These are phyloP conservation scores for Colletotrichum musicola DNA, from an alignment of 2,329 filamentous ascomycete species.

Conservation along the genomic window DNA sequence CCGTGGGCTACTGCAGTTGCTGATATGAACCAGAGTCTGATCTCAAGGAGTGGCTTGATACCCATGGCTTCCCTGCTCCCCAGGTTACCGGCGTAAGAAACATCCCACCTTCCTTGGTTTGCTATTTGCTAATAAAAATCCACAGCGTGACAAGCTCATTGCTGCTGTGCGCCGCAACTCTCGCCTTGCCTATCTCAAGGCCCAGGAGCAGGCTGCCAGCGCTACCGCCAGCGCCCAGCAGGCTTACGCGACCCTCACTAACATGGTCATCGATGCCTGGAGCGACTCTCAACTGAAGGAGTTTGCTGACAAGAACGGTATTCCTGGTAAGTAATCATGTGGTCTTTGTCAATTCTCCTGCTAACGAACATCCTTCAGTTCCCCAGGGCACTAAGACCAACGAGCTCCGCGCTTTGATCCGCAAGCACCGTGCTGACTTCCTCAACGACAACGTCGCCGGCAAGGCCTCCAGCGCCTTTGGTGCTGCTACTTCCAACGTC, in stretches of 20 bases:
- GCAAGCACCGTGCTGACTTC: slow-evolving; percentile 84
- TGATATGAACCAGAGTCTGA: slow-evolving; percentile 74
- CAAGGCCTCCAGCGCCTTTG: slow-evolving; percentile 71
- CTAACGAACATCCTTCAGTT: slow-evolving; percentile 62
- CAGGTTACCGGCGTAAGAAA: slow-evolving; percentile 75
- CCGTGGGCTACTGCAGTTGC: too few relatives aligned
- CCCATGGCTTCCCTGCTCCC: slow-evolving; percentile 85
- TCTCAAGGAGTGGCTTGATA: slow-evolving; percentile 92
- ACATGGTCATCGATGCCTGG: slow-evolving; percentile 91
- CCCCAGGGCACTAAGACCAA: slow-evolving; percentile 93
- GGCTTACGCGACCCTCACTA: slow-evolving; percentile 81
- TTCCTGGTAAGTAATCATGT: slow-evolving; percentile 58
- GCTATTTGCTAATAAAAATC: slow-evolving; percentile 29
- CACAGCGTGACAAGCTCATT: slow-evolving; percentile 84
- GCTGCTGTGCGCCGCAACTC: slow-evolving; percentile 92
- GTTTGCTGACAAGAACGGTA: slow-evolving; percentile 90
- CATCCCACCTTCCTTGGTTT: too few relatives aligned
- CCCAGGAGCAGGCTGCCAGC: slow-evolving; percentile 70
- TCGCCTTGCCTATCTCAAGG: slow-evolving; percentile 78
- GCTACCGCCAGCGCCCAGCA: slow-evolving; percentile 75
- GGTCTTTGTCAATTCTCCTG: fast-evolving
- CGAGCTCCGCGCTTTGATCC: slow-evolving; percentile 88
- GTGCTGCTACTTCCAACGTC: slow-evolving; percentile 80
- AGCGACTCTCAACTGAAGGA: slow-evolving; percentile 90
- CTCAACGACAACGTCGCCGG: slow-evolving; percentile 73